phyloP scores from a whole-genome alignment of 768 basidiomycete species.

The Nevesoporus exiguus region DNA sequence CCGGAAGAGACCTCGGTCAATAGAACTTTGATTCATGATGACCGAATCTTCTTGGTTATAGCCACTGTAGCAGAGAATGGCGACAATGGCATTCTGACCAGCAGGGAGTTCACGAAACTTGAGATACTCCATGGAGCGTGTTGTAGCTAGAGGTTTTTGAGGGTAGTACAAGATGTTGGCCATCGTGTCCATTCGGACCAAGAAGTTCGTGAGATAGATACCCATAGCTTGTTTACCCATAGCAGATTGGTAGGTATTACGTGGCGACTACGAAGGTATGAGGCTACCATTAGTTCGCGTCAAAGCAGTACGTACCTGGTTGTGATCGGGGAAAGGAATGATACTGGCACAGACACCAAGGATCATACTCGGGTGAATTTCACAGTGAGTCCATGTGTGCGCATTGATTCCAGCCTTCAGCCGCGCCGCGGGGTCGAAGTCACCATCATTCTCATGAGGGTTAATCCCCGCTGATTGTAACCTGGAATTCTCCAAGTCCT shows the following conservation, averaged over 20 bases:
- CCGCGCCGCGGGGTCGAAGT: constrained; percentile 84
- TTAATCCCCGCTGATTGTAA: constrained; percentile 58
- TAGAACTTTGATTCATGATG: constrained; percentile 99
- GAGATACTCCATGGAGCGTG: constrained; percentile 98
- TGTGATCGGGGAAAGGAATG: constrained; percentile 99
- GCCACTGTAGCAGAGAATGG: constrained; percentile 97
- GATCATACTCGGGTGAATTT: constrained; percentile 99
- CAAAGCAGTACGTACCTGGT: constrained; percentile 63
- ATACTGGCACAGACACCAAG: constrained; percentile 98
- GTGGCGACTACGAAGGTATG: constrained; percentile 70
- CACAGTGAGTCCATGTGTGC: constrained; percentile 97
- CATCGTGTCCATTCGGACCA: constrained; percentile 99
- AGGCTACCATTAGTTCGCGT: not conserved
- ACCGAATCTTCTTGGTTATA: constrained; percentile 99
- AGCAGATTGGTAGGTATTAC: constrained; percentile 99
- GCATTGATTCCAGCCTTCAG: constrained; percentile 81
- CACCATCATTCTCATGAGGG: constrained; percentile 55
- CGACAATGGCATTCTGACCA: constrained; percentile 98
- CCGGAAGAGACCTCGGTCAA: constrained; percentile 96
- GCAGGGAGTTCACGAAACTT: constrained; percentile 98
- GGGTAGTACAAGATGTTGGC: constrained; percentile 99
- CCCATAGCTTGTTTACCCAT: constrained; percentile 99
- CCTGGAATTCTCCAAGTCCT: constrained; percentile 87
- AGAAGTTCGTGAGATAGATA: constrained; percentile 96
- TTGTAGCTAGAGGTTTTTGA: constrained; percentile 97